Conservation (phyloP, 2,329 filamentous ascomycete genomes). For the Ophiostoma ulmi region DNA sequence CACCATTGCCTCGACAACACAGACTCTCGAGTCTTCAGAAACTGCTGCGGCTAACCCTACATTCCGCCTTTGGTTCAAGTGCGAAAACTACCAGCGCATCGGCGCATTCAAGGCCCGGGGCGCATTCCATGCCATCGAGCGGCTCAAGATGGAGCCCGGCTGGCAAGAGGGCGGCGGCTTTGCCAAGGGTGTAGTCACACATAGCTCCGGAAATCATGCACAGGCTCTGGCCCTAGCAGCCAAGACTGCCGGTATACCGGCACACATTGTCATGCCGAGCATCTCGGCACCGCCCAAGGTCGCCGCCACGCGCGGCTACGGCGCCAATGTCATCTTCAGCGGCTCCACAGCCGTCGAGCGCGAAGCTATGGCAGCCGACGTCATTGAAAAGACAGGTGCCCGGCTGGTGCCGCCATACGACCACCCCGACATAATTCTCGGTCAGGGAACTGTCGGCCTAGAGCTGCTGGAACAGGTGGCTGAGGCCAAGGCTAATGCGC, state of each 20-base stretch:
- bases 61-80: constrained; percentile 84
- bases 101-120: constrained; percentile 92
- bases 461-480: constrained; percentile 73
- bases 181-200: constrained; percentile 73
- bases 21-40: constrained; percentile 16
- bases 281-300: constrained; percentile 85
- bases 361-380: constrained; percentile 66
- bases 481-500: constrained; percentile 30
- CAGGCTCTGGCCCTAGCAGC: constrained; percentile 88
- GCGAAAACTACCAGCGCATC: constrained; percentile 84
- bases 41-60: constrained; percentile 43
- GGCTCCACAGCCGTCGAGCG: constrained; percentile 76
- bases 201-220: constrained; percentile 91
- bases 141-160: constrained; percentile 59
- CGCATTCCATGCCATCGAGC: constrained; percentile 77
- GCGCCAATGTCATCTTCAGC: constrained; percentile 72
- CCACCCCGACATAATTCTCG: constrained; percentile 84
- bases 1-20: constrained; percentile 60
- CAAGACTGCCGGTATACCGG: constrained; percentile 63
- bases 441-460: constrained; percentile 83
- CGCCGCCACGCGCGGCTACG: constrained; percentile 71
- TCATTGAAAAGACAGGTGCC: constrained; percentile 68
- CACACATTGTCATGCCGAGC: constrained; percentile 87
- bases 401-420: constrained; percentile 85
- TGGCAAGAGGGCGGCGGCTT: constrained; percentile 56